phyloP scores from a whole-genome alignment of 495 filamentous ascomycete genomes.

The Penicillium fimorum region DNA sequence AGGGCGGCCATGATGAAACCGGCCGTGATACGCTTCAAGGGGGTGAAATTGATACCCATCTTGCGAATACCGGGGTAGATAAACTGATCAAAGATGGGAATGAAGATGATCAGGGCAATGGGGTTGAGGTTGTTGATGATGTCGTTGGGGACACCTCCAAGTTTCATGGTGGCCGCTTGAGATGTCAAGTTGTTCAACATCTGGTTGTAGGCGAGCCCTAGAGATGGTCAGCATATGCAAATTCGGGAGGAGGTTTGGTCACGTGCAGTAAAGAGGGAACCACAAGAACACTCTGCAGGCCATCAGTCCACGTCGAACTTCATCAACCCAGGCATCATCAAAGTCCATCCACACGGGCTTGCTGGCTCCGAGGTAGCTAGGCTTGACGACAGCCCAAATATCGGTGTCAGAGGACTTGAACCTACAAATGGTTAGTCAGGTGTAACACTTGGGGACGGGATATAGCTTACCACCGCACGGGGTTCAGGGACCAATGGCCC shows the following conservation, averaged over 20 bases:
- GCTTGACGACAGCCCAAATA: conserved; percentile 68
- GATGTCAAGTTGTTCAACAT: conserved; percentile 70
- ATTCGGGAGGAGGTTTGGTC: background rate
- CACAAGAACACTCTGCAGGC: conserved; percentile 69
- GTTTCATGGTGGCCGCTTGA: conserved; percentile 68
- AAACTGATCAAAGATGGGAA: conserved; percentile 68
- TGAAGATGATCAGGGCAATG: conserved; percentile 72
- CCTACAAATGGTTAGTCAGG: conserved; percentile 22
- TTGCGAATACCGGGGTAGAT: conserved; percentile 68
- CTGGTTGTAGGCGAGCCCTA: conserved; percentile 58
- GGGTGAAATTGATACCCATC: conserved; percentile 62
- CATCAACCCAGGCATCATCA: conserved; percentile 72
- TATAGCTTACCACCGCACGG: conserved; percentile 32
- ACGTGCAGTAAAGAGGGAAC: conserved; percentile 63
- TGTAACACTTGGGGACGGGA: background rate
- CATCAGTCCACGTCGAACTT: conserved; percentile 64
- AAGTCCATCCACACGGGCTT: conserved; percentile 64
- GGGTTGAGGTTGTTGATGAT: conserved; percentile 77
- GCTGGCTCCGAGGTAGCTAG: conserved; percentile 47
- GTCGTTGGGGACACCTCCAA: conserved; percentile 74
- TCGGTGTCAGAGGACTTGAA: conserved; percentile 46
- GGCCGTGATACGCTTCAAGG: conserved; percentile 68
- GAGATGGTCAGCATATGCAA: background rate
- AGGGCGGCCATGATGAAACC: conserved; percentile 61
- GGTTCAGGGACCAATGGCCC: conserved; percentile 61